Evolutionary conservation across 2,329 filamentous ascomycete species (phyloP).

Genomic region (Diaporthe citrichinensis): DNA sequence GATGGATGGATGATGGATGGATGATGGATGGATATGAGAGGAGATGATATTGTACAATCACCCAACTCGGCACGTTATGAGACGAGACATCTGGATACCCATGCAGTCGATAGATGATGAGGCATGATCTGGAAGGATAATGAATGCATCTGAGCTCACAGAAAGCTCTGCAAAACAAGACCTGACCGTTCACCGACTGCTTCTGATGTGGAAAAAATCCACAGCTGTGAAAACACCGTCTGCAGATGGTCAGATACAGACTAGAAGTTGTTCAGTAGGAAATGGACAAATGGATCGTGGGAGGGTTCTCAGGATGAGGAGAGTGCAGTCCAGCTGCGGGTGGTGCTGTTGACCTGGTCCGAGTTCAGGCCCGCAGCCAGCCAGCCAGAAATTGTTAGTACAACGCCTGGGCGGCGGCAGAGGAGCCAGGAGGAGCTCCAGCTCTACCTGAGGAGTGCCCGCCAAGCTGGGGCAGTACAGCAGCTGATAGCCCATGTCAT

Average conservation of each 20-base stretch:
- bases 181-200: no score
- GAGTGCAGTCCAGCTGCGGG: no score
- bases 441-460: neutral
- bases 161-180: constrained; percentile 1
- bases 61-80: constrained; percentile 11
- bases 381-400: constrained; percentile 32
- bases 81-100: constrained; percentile 9
- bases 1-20: neutral
- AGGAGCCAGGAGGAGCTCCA: neutral
- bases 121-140: constrained; percentile 30
- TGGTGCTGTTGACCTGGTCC: neutral
- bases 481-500: constrained; percentile 31
- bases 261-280: neutral
- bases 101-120: constrained; percentile 25
- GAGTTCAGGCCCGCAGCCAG: neutral
- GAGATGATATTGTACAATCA: constrained; percentile 21
- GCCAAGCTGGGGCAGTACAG: neutral
- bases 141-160: constrained; percentile 29
- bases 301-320: no score
- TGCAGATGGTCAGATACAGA: neutral
- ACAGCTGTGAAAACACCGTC: no score
- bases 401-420: neutral
- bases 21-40: constrained; percentile 6
- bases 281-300: neutral
- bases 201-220: neutral